Conservation (phyloP, 2,329 filamentous ascomycete species). For the Colletotrichum brevisporum region DNA sequence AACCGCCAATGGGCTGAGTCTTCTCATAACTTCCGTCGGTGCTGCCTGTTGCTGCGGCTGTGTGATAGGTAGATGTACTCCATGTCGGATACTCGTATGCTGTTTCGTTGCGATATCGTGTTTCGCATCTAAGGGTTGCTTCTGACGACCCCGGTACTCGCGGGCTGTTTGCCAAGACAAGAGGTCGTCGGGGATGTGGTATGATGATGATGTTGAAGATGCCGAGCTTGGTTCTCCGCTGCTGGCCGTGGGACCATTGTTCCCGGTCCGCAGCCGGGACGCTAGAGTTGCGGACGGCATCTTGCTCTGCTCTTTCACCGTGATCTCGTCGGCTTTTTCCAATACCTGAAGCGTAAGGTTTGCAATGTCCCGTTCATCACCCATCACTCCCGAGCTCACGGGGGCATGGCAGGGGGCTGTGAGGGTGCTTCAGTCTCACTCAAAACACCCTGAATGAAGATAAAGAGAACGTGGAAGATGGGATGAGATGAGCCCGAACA, state of each 20-base stretch:
- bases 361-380: conserved; percentile 25
- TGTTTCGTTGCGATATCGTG: background rate
- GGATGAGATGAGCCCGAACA: no score
- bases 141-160: conserved; percentile 12
- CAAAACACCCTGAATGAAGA: background rate
- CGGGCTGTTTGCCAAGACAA: background rate
- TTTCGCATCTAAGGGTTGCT: background rate
- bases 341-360: conserved; percentile 24
- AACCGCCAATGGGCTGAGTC: conserved; percentile 8
- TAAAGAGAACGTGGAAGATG: background rate
- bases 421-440: background rate
- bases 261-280: conserved; percentile 1
- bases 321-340: conserved; percentile 18
- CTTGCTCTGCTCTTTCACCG: conserved; percentile 10
- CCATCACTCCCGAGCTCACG: conserved; percentile 13
- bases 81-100: background rate
- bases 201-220: background rate
- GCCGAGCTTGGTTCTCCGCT: background rate
- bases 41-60: background rate
- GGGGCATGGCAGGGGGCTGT: conserved; percentile 4
- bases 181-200: background rate
- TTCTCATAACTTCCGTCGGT: conserved; percentile 15
- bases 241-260: background rate
- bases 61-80: no score
- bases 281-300: conserved; percentile 23